These are phyloP conservation scores for Talaromyces sp. DNA, from an alignment of 2,329 filamentous ascomycete genomes.

Conservation along the genomic window DNA sequence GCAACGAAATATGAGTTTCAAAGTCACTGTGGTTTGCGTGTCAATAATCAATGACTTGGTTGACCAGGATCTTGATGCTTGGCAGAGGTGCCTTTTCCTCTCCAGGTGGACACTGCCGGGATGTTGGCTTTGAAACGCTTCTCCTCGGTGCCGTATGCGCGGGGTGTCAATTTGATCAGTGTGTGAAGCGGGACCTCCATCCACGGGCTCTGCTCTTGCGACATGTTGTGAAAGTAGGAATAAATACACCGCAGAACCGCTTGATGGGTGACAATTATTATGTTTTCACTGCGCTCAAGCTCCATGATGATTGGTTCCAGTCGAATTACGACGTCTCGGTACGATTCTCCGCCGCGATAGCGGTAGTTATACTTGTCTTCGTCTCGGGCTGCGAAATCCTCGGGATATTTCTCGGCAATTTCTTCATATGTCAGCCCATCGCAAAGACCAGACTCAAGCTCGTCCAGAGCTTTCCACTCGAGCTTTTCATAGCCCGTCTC, in stretches of 20 bases:
- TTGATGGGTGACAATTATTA: slow-evolving; percentile 96
- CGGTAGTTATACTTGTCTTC: slow-evolving; percentile 99
- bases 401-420: slow-evolving; percentile 84
- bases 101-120: slow-evolving; percentile 91
- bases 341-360: slow-evolving; percentile 91
- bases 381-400: slow-evolving; percentile 92
- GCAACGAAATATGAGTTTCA: background rate
- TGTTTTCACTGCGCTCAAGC: slow-evolving; percentile 89
- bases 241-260: slow-evolving; percentile 96
- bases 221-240: slow-evolving; percentile 97
- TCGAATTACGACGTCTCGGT: slow-evolving; percentile 94
- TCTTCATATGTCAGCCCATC: slow-evolving; percentile 95
- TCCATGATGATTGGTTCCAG: slow-evolving; percentile 99
- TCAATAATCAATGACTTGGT: slow-evolving; percentile 2
- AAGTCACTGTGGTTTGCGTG: background rate
- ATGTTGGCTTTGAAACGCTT: slow-evolving; percentile 85
- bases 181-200: slow-evolving; percentile 98
- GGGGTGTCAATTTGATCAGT: slow-evolving; percentile 90
- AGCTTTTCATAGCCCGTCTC: slow-evolving; percentile 76
- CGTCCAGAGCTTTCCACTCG: slow-evolving; percentile 97
- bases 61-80: slow-evolving; percentile 52
- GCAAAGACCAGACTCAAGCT: slow-evolving; percentile 93
- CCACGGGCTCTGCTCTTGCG: slow-evolving; percentile 90
- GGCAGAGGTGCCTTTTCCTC: slow-evolving; percentile 86
- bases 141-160: slow-evolving; percentile 89